A percentile compares a stretch with the other conserved stretches of the same genome.
These are phyloP conservation scores for Prunus mume DNA, from an alignment of 306 rosid species.

Conservation along the genomic window DNA sequence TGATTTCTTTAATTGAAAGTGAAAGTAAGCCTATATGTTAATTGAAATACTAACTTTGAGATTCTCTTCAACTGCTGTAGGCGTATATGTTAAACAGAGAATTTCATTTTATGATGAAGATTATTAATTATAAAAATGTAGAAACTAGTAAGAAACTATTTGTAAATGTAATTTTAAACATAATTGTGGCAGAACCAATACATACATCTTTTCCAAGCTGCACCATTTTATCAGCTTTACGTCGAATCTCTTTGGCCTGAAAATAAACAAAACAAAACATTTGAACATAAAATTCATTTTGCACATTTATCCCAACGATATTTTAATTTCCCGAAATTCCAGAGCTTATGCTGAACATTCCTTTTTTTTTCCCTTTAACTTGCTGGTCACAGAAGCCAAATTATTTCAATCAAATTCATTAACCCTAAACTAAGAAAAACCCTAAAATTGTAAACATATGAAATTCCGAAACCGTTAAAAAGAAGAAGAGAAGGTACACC, in stretches of 20 bases:
- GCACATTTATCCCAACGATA: not conserved
- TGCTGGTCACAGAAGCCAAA: not conserved
- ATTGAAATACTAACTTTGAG: not conserved
- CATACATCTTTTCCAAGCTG: constrained; percentile 89
- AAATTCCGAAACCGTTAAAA: not conserved
- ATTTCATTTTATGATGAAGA: not conserved
- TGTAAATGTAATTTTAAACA: not conserved
- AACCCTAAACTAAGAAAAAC: constrained; percentile 4
- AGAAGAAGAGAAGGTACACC: constrained; percentile 40
- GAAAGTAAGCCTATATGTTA: not conserved
- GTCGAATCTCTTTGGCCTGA: constrained; percentile 89
- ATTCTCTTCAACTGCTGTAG: not conserved
- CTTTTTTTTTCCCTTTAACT: not conserved
- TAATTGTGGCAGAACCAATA: not conserved
- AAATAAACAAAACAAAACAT: constrained; percentile 5
- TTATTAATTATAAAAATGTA: not conserved
- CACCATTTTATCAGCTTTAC: constrained; percentile 91
- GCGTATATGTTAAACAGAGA: not conserved
- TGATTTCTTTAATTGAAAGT: not conserved
- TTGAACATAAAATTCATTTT: not conserved
- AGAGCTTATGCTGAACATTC: not conserved
- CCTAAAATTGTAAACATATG: not conserved
- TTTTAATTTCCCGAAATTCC: not conserved
- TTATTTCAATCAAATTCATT: not conserved
- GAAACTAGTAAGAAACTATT: not conserved